Conservation (phyloP, 257 asterid genomes). For the Solanum peruvianum region DNA sequence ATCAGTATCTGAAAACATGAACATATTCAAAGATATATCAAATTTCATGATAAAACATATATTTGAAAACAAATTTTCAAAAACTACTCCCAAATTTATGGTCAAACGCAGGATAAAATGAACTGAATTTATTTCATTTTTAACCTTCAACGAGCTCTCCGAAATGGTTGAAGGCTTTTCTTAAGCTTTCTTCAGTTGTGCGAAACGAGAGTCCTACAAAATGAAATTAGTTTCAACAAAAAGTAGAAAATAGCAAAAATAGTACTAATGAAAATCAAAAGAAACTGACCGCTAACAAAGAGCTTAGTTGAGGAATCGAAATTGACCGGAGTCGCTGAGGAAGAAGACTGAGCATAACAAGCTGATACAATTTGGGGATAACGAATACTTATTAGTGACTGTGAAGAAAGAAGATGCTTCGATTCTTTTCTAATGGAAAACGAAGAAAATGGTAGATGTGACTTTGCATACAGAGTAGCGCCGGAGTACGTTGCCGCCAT, state of each 20-base stretch:
- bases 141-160: conserved; percentile 77
- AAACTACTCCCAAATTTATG: neutral
- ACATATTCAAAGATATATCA: neutral
- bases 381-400: neutral
- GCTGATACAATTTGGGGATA: neutral
- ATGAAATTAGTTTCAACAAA: neutral
- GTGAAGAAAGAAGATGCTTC: neutral
- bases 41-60: neutral
- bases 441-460: neutral
- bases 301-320: conserved; percentile 19
- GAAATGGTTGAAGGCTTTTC: conserved; percentile 43
- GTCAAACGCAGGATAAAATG: neutral
- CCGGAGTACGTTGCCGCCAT: neutral
- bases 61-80: neutral
- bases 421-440: neutral
- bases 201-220: conserved; percentile 70
- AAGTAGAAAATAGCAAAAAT: neutral
- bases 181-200: conserved; percentile 67
- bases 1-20: neutral
- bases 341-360: conserved; percentile 1
- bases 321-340: neutral
- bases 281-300: conserved; percentile 21
- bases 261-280: neutral
- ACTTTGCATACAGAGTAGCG: neutral
- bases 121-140: neutral